These are phyloP conservation scores for Corymbia calophylla DNA, from an alignment of 441 rosid genomes.

Conservation along the genomic window DNA sequence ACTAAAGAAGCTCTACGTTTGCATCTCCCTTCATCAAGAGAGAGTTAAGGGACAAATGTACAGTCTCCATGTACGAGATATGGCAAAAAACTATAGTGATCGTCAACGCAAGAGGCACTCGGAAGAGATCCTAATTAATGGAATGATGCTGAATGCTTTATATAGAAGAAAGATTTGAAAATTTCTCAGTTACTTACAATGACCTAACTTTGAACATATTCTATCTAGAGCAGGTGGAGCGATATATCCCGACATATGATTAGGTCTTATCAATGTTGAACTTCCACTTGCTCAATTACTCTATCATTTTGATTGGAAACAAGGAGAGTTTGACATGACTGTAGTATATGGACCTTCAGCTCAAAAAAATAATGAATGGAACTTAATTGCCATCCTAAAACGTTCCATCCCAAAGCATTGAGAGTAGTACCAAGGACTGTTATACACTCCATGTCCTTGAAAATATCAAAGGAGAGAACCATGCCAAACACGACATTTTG, in stretches of 20 bases:
- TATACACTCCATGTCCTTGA: neutral
- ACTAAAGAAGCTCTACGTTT: no score
- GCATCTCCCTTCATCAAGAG: no score
- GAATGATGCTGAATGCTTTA: no score
- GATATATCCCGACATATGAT: conserved; percentile 4
- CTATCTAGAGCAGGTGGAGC: conserved; percentile 2
- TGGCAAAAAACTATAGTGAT: no score
- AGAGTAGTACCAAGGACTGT: neutral
- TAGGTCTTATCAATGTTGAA: neutral
- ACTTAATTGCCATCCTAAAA: neutral
- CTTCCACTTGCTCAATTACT: neutral
- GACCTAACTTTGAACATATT: neutral
- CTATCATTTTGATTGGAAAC: neutral
- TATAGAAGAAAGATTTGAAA: no score
- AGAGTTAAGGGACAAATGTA: no score
- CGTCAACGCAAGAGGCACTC: rapidly evolving
- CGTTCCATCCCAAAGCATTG: neutral
- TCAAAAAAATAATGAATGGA: neutral
- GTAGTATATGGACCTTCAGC: neutral
- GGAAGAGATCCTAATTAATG: no score
- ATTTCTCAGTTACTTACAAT: neutral
- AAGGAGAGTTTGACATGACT: neutral
- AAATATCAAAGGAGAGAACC: neutral
- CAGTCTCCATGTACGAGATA: no score
- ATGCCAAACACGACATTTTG: neutral